phyloP scores from a whole-genome alignment of 805 yeast species.

The Yarrowia phangngaensis region DNA sequence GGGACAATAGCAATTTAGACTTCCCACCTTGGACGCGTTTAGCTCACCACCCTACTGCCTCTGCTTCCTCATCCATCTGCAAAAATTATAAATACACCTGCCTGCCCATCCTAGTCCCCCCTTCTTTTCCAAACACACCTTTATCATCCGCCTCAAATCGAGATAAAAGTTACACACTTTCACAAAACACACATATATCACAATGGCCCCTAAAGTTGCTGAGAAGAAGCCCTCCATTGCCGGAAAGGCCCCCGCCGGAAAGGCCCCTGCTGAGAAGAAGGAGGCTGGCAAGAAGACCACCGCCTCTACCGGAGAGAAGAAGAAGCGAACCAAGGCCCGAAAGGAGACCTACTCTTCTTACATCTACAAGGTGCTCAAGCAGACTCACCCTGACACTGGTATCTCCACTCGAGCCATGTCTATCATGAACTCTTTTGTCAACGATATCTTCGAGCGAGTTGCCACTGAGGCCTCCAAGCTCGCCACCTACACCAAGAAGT shows the following conservation, averaged over 20 bases:
- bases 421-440: conserved; percentile 96
- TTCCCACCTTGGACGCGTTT: too few species aligned
- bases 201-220: conserved; percentile 49
- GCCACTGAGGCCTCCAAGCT: conserved; percentile 97
- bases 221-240: conserved; percentile 57
- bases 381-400: conserved; percentile 99
- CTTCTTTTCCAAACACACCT: conserved; percentile 33
- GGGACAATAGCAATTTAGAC: too few species aligned
- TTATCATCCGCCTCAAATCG: conserved; percentile 31
- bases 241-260: conserved; percentile 69
- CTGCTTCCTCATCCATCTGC: conserved; percentile 1
- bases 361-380: conserved; percentile 97
- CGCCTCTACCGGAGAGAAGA: conserved; percentile 68
- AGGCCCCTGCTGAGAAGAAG: conserved; percentile 96
- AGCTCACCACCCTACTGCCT: too few species aligned
- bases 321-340: conserved; percentile 93
- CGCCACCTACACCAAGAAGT: conserved; percentile 98
- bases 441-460: conserved; percentile 96
- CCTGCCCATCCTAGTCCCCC: conserved; percentile 27
- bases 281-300: conserved; percentile 87
- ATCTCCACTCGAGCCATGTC: conserved; percentile 98
- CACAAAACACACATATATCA: conserved; percentile 27
- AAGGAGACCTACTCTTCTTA: conserved; percentile 97
- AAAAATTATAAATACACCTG: conserved; percentile 24
- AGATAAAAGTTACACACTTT: conserved; percentile 35